phyloP scores from a whole-genome alignment of 192 early-diverging fungal genomes.

The Rhizophlyctis rosea region DNA sequence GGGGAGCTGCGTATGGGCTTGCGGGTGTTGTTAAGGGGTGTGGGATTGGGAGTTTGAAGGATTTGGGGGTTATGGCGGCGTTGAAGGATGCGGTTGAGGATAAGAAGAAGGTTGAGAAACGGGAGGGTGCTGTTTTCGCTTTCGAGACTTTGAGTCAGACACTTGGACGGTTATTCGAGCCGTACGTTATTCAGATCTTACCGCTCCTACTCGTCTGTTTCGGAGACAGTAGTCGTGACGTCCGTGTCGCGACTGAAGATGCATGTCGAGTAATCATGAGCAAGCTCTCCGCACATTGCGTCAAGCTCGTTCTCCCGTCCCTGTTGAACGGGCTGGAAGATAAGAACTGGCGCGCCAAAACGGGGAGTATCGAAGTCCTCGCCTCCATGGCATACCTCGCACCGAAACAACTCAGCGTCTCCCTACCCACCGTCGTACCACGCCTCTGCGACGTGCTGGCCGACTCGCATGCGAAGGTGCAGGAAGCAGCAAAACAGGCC shows the following conservation, averaged over 20 bases:
- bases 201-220: slow-evolving; percentile 85
- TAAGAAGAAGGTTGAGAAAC: slow-evolving; percentile 66
- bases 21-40: slow-evolving; percentile 91
- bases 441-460: slow-evolving; percentile 86
- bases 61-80: slow-evolving; percentile 72
- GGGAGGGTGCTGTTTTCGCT: slow-evolving; percentile 93
- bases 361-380: slow-evolving; percentile 90
- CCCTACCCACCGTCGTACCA: slow-evolving; percentile 89
- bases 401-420: slow-evolving; percentile 88
- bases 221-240: slow-evolving; percentile 76
- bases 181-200: slow-evolving; percentile 91
- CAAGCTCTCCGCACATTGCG: slow-evolving; percentile 91
- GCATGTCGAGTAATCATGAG: slow-evolving; percentile 91
- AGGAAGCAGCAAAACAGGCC: slow-evolving; percentile 78
- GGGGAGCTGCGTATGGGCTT: slow-evolving; percentile 93
- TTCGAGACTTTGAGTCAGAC: slow-evolving; percentile 83
- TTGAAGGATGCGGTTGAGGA: slow-evolving; percentile 81
- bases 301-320: slow-evolving; percentile 91
- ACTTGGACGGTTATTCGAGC: slow-evolving; percentile 92
- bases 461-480: slow-evolving; percentile 91
- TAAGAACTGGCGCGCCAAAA: slow-evolving; percentile 95
- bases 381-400: slow-evolving; percentile 94
- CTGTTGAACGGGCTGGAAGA: slow-evolving; percentile 84
- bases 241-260: slow-evolving; percentile 89
- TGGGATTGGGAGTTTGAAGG: slow-evolving; percentile 84